phyloP scores from a whole-genome alignment of 768 basidiomycete genomes.

The Amyloporia xantha region DNA sequence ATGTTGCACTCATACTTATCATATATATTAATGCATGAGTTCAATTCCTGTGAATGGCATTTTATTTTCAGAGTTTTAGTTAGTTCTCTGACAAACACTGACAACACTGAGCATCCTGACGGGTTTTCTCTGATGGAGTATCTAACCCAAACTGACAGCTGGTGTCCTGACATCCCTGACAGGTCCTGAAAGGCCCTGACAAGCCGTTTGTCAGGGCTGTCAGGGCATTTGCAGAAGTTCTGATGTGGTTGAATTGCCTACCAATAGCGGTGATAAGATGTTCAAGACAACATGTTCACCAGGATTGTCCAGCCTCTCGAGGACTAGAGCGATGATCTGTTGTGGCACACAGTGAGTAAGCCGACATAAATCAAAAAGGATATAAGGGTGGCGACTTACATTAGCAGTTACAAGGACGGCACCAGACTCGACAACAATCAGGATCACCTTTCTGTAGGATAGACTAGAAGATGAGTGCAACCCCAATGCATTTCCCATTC shows the following conservation, averaged over 20 bases:
- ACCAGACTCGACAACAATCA: conserved; percentile 7
- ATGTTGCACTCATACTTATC: no score
- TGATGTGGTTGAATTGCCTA: neutral
- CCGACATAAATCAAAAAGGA: neutral
- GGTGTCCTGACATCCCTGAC: no score
- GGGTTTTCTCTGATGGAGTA: no score
- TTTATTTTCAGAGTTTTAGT: no score
- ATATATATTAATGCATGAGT: no score
- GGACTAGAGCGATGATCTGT: conserved; percentile 3
- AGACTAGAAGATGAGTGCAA: neutral
- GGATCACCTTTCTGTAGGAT: conserved; percentile 2
- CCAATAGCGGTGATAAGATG: conserved; percentile 4
- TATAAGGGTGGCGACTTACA: neutral
- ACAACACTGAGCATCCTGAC: no score
- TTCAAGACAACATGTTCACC: conserved; percentile 7
- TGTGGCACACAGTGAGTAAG: neutral
- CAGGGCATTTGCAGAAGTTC: no score
- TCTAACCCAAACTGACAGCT: no score
- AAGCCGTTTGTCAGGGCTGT: no score
- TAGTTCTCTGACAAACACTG: no score
- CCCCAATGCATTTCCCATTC: neutral
- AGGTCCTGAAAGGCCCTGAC: no score
- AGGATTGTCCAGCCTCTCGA: conserved; percentile 1
- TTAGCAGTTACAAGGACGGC: conserved; percentile 4
- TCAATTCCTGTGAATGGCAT: no score